Base-by-base conservation (phyloP, 108 stramenopile genomes). In the Skeletonema menzelii region DNA sequence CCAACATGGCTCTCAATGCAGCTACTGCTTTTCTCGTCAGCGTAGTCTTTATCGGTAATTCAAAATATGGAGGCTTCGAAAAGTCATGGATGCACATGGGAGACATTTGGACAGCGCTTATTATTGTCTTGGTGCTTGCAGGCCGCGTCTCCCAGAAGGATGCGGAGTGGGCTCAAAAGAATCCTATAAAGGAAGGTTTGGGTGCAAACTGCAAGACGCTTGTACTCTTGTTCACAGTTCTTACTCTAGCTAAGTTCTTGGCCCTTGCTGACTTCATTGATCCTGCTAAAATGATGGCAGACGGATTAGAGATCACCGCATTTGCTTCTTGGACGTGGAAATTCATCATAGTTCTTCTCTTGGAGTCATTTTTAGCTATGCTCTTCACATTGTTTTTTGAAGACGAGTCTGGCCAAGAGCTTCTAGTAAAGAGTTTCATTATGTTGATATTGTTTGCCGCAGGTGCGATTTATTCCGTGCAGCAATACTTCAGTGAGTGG, bases 131-230 rank as follows among this genome's bases (percentile, higher is more conserved):
- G n/a, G 56, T 58, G 0, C 64, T 65, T 46, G 44, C 27, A 7
- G 10, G 15, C 12, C 64, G 64, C 19, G 64, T 65, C 53, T 27
- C 34, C 40, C 58, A 67, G 63, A 27, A 53, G 15, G 65, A 70
- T 32, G 53, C 55, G n/a, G 78, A 63, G 59, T 79, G 70, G 78
- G 70, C 78, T 24, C 56, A 79, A 26, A 68, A 56, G 55, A 79
- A 63, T 3, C 32, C 70, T 30, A 8, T 76, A 31, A 44, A 37
- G 19, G 75, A 80, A 15, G 74, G 69, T 35, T 49, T 80, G 56
- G 79, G 79, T 37, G 57, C 76, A 8, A 76, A 76, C 30, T 80
- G 80, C 80, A 80, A 80, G 70, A 59, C 80, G 7, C 47, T 80
- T 22, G 35, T 80, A 60, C 57, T 80, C 30, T 57, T 80, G 14